Evolutionary conservation across 2,329 filamentous ascomycete species (phyloP), one percentile per base, ranked within the genome.

Genomic region (Claviceps sp.): DNA sequence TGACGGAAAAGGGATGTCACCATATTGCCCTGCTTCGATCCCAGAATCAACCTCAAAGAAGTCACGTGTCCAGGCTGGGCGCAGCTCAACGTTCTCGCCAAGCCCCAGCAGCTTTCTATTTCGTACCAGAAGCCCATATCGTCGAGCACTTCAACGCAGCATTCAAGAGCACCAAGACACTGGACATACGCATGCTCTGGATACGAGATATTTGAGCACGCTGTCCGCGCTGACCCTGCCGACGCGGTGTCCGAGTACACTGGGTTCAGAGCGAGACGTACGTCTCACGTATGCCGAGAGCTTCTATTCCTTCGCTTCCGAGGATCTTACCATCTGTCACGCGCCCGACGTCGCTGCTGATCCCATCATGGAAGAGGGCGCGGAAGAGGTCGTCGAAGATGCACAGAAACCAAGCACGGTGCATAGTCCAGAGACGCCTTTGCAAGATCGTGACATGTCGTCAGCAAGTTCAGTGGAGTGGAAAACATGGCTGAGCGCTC

Each of bases 121-220:
- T 54, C 70, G 76, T 29, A 75, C 75, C 0, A 66, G 70, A 26
- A 82, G 77, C 50, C 77, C 78, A 0, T 83, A 76, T 56, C 72
- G 78, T 3, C 72, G 72, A 26, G 74, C 72, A 2, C 58, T 82
- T 36, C 71, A 68, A 45, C 68, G 71, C 48, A 73, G 64, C 1
- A 77, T 77, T 57, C 64, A 66, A 51, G 59, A 64, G 7, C 65
- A 65, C 16, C 58, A 68, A 7, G 60, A 62, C 16, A 55, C 54
- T 2, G 55, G 61, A 5, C 52, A 57, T 2, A 52, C 53, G 0
- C 61, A 55, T 5, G 61, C 62, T 3, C 56, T 64, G 0, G 66
- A 65, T 29, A 63, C 61, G 23, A 67, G 63, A 37, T 72, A 71
- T 59, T 60, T 70, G 47, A 64, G 63, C n/a, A 69, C 70, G 0